Base-by-base conservation (phyloP, 768 basidiomycete genomes). In the Psilocybe azurescens region DNA sequence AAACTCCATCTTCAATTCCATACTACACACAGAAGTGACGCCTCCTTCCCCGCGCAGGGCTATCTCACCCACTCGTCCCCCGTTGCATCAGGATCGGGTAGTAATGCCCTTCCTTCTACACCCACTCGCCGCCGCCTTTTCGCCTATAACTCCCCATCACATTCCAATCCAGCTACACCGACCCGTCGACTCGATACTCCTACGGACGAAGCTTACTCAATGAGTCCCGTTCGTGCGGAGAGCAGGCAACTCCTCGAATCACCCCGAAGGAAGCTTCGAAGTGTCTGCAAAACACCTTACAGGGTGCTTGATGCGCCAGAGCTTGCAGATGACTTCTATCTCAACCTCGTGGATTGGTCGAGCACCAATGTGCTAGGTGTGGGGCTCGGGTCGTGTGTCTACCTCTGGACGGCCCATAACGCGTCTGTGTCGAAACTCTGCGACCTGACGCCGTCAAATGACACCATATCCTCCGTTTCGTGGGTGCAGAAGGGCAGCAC, bases 281-380 rank as follows among this genome's bases (percentile, higher is more conserved):
- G 82, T 60, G 91, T 98, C 1, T 90, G 90, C 78, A 95, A 97
- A 74, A 97, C 96, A 0, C 97, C 97, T 2, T 99, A 97, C 79
- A 88, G 97, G 60, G 97, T 98, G 1, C 85, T 99, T 36, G 97
- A 99, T 72, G 97, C 97, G 7, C 97, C 97, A 0, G 96, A 99
- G 58, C 86, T 99, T 11, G 94, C 95, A 30, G 97, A 99, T 72
- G 97, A 99, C 74, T 99, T 98, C 75, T 99, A 99, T 71, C 89
- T 99, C 64, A 99, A 99, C 71, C 83, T 99, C 10, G 95, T 99
- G 24, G 96, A 98, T 65, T 99, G 97, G 97, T 94, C 92, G 2
- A 91, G 89, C 56, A 96, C 93, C 4, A 99, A 99, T 71, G 89
- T 98, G 0, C 87, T 99, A 0, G 96, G 93, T 3, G 97, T 99